Evolutionary conservation across 306 rosid genomes (phyloP).

Genomic region (Acmispon strigosus): DNA sequence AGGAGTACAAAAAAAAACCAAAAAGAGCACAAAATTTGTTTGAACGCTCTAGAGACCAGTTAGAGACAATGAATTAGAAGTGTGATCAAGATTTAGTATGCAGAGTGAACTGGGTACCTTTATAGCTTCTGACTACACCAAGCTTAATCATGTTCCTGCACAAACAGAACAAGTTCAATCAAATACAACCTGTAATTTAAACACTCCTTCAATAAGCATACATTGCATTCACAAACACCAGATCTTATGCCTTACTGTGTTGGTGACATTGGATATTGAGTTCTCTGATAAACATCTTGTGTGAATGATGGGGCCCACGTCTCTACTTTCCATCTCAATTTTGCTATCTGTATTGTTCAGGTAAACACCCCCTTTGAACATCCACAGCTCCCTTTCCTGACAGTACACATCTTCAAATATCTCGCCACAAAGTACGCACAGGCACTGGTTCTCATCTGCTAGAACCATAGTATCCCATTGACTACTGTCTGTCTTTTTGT

Average conservation of each 20-base stretch:
- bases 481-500: conserved; percentile 22
- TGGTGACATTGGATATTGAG: conserved; percentile 28
- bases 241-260: conserved; percentile 44
- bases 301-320: conserved; percentile 74
- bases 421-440: conserved; percentile 78
- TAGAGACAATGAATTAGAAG: conserved; percentile 33
- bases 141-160: conserved; percentile 52
- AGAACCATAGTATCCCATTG: conserved; percentile 44
- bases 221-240: neutral
- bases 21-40: conserved; percentile 19
- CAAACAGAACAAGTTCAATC: conserved; percentile 19
- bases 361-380: conserved; percentile 79
- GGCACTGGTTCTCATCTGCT: conserved; percentile 80
- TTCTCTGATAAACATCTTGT: conserved; percentile 59
- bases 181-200: conserved; percentile 12
- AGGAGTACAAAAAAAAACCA: conserved; percentile 10
- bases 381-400: conserved; percentile 71
- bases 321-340: conserved; percentile 29
- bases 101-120: conserved; percentile 36
- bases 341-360: conserved; percentile 32
- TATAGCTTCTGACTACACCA: conserved; percentile 19
- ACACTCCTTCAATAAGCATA: conserved; percentile 4
- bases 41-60: conserved; percentile 22
- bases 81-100: conserved; percentile 33
- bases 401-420: conserved; percentile 81